Percentiles rank a stretch among this genome's conserved stretches.
These are phyloP conservation scores for Acidomyces sp. DNA, from an alignment of 495 filamentous ascomycete species.

Conservation along the genomic window DNA sequence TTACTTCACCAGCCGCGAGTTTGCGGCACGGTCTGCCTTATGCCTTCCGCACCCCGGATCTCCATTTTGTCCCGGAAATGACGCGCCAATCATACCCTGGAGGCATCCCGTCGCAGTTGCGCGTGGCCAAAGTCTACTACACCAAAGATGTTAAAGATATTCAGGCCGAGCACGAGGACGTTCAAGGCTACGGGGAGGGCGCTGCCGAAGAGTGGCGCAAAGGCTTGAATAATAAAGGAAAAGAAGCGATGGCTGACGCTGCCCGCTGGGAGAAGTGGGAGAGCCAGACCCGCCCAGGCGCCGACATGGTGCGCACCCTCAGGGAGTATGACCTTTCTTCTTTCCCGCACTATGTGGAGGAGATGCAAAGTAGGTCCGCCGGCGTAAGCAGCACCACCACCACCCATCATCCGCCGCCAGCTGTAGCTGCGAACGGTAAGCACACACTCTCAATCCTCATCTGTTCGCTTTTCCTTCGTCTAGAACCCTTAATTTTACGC, in stretches of 20 bases:
- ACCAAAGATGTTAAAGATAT: constrained; percentile 44
- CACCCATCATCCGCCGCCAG: too few relatives aligned
- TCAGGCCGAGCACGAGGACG: constrained; percentile 42
- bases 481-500: too few relatives aligned
- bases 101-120: constrained; percentile 33
- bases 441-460: constrained; percentile 2
- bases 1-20: constrained; percentile 42
- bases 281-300: constrained; percentile 21
- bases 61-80: constrained; percentile 42
- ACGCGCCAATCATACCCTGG: constrained; percentile 34
- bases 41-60: constrained; percentile 44
- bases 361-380: constrained; percentile 9
- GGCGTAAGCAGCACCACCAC: constrained; percentile 2
- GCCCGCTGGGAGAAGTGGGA: constrained; percentile 63
- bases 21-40: constrained; percentile 52
- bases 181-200: constrained; percentile 44
- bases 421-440: constrained; percentile 10
- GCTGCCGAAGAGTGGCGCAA: constrained; percentile 62
- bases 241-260: constrained; percentile 40
- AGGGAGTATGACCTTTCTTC: constrained; percentile 17
- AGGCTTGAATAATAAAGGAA: constrained; percentile 49
- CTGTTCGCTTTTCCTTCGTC: constrained; percentile 3
- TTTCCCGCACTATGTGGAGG: not conserved
- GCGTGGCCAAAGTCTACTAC: constrained; percentile 49
- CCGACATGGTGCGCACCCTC: constrained; percentile 6